phyloP scores from a whole-genome alignment of 371 early-diverging fungal genomes.

The Chytridium lagenaria region DNA sequence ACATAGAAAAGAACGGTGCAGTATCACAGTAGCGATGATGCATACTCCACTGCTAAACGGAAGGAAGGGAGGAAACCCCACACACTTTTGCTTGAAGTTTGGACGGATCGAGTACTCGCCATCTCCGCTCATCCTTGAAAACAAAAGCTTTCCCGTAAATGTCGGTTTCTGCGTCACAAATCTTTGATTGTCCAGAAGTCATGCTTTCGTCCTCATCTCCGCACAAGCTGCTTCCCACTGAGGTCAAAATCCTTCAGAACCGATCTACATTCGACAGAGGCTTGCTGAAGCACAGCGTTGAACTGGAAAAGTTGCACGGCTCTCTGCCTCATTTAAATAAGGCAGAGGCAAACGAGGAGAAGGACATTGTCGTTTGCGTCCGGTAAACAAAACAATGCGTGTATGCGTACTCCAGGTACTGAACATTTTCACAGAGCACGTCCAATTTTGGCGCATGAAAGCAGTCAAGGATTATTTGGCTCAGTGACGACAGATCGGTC shows the following conservation, averaged over 20 bases:
- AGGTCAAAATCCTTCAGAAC: neutral
- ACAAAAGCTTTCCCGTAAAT: neutral
- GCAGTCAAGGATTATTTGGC: neutral
- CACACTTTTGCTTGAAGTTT: conserved; percentile 62
- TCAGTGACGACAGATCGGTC: neutral
- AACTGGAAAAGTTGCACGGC: neutral
- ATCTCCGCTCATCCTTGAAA: neutral
- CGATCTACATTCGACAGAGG: neutral
- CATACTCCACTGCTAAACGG: neutral
- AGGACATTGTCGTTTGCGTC: conserved; percentile 14
- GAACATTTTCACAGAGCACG: conserved; percentile 3
- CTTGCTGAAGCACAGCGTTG: neutral
- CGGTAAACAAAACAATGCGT: too few species aligned
- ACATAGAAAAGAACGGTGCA: too few species aligned
- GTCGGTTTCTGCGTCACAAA: neutral
- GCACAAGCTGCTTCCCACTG: conserved; percentile 3
- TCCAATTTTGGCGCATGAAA: conserved; percentile 12
- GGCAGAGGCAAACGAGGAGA: neutral
- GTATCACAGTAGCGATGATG: neutral
- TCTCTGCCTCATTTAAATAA: neutral
- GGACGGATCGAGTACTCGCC: conserved; percentile 51
- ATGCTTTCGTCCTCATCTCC: neutral
- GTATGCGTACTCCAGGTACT: too few species aligned
- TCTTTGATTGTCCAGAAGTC: neutral
- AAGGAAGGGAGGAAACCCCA: neutral